Evolutionary conservation across 2,329 filamentous ascomycete species (phyloP).

Genomic region (Sodiomyces alkalinus): DNA sequence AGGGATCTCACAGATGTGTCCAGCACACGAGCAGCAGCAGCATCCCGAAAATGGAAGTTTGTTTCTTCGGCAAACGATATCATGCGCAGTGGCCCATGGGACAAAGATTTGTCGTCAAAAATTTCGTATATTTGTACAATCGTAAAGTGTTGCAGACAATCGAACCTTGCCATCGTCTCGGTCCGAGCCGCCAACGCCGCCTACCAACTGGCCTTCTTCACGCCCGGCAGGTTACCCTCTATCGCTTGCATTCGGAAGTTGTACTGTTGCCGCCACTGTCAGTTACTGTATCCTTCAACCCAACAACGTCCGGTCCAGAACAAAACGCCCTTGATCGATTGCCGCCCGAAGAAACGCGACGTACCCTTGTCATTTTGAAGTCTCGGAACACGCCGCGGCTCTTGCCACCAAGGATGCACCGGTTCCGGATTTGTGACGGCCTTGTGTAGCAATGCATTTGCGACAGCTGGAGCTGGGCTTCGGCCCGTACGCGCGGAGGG

Average conservation of each 20-base stretch:
- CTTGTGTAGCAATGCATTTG: slow-evolving; percentile 96
- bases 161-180: background rate
- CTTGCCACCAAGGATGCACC: slow-evolving; percentile 86
- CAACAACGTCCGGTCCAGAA: too few species aligned
- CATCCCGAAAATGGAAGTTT: too few species aligned
- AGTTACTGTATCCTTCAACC: too few species aligned
- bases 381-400: slow-evolving; percentile 80
- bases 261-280: too few species aligned
- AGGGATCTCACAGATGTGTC: too few species aligned
- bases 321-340: too few species aligned
- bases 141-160: background rate
- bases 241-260: slow-evolving; percentile 87
- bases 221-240: slow-evolving; percentile 72
- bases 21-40: too few species aligned
- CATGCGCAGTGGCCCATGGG: too few species aligned
- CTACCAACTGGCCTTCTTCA: slow-evolving; percentile 95
- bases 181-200: background rate
- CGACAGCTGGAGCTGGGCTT: slow-evolving; percentile 82
- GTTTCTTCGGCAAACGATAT: too few species aligned
- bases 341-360: too few species aligned
- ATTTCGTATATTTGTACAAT: background rate
- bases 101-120: too few species aligned
- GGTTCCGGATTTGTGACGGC: slow-evolving; percentile 83
- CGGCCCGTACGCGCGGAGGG: slow-evolving; percentile 64
- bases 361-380: slow-evolving; percentile 86